Evolutionary conservation across 192 early-diverging fungal species (phyloP), one percentile per base, ranked within the genome.

Genomic region (Glomus cerebriforme): DNA sequence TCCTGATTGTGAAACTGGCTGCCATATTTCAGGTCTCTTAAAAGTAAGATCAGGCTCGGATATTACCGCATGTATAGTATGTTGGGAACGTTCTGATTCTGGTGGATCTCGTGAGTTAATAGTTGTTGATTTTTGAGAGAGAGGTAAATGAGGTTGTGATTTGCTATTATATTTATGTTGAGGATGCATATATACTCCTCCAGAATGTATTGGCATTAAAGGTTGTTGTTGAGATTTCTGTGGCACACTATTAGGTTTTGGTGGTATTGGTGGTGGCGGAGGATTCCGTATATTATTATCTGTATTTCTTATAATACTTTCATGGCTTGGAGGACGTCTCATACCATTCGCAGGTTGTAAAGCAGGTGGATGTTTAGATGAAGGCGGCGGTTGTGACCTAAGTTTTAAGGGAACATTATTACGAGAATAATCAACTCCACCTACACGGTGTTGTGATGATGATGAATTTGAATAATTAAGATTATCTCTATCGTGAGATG

Each of bases 81-180:
- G 31, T 22, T 68, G n/a, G 39, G 8, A n/a, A 37, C 9, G 32
- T 9, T 68, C 66, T 37, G 22, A 10, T 39, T 68, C 66, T 39
- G 19, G 34, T 31, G 17, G 2, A 32, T 66, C 64, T 15, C 29
- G 39, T n/a, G 39, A 34, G 24, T 47, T 72, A 26, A n/a, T 32
- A 49, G 5, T 29, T 13, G 24, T 3, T 7, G 19, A 0, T 27
- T 17, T 22, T 72, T 72, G 37, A 37, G 69, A 49, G 7, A 73
- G 5, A 15, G 72, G 72, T 22, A 73, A 73, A 58, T 68, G 66
- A 39, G 66, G 72, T 58, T 59, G 72, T 8, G 54, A 73, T 54
- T 34, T 59, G 34, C 47, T 27, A n/a, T 0, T 58, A 31, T 15
- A 26, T 58, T 68, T 68, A 68, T n/a, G 2, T 19, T 7, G 27